These are phyloP conservation scores for Globisporangium uncinulatum DNA, from an alignment of 352 stramenopile genomes.

Conservation along the genomic window DNA sequence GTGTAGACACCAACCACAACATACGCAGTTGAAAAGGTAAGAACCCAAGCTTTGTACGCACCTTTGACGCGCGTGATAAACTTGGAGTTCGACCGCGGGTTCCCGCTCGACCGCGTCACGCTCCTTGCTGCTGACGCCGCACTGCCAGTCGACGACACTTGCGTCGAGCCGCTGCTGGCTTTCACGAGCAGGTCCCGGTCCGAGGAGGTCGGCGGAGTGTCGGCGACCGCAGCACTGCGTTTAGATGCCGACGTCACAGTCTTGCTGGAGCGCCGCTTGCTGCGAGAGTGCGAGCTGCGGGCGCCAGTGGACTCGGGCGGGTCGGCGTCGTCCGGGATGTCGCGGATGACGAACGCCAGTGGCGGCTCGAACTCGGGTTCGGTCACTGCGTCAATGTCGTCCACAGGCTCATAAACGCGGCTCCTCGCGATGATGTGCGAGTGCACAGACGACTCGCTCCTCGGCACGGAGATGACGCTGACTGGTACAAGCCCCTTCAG, in stretches of 20 bases:
- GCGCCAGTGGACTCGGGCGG: not conserved
- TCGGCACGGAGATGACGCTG: slow-evolving; percentile 14
- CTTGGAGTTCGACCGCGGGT: slow-evolving; percentile 13
- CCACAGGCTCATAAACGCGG: slow-evolving; percentile 7
- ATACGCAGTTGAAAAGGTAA: not conserved
- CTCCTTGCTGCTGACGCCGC: slow-evolving; percentile 2
- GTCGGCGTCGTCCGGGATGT: slow-evolving; percentile 2
- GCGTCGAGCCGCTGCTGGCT: slow-evolving; percentile 10
- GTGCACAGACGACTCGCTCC: slow-evolving; percentile 12
- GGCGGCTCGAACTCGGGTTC: slow-evolving; percentile 14
- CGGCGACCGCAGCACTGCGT: not conserved
- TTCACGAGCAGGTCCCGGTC: slow-evolving; percentile 9
- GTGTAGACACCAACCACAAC: not conserved
- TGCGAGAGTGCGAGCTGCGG: slow-evolving; percentile 1
- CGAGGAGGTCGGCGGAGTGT: slow-evolving; percentile 6
- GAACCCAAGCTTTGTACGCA: not conserved
- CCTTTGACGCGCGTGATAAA: slow-evolving; percentile 19
- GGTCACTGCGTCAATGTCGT: slow-evolving; percentile 8
- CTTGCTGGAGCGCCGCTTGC: slow-evolving; percentile 6
- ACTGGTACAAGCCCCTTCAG: slow-evolving; percentile 15
- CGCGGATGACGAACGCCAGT: slow-evolving; percentile 11
- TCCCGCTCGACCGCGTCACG: slow-evolving; percentile 6
- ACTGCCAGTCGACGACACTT: slow-evolving; percentile 4
- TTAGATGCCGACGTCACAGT: slow-evolving; percentile 1
- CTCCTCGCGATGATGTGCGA: slow-evolving; percentile 18